Base-by-base conservation (phyloP, 768 basidiomycete genomes). In the Agaricus subrufescens region DNA sequence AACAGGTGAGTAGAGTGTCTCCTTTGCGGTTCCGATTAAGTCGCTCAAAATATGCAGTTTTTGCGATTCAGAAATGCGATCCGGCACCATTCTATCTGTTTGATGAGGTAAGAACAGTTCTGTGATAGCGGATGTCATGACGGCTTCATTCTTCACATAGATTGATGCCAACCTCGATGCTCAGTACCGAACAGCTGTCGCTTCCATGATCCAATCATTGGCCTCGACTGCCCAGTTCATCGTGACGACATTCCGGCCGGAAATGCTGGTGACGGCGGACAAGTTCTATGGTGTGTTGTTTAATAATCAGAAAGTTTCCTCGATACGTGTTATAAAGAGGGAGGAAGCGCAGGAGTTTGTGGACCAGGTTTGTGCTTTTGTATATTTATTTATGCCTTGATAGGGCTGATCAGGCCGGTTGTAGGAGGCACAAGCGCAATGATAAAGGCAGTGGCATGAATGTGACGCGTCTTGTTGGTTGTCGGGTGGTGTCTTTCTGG, bases 31-130 rank as follows among this genome's bases (percentile, higher is more conserved):
- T 50, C 48, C 3, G 25, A 50, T 2, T 8, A 27, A 50, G 29
- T 26, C 26, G n/a, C 58, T 64, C 12, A 63, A 15, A 2, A 26
- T 52, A 38, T 30, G 0, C 65, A 91, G 95, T 99, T 26, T 98
- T 99, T 65, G 94, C 96, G 14, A 98, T 98, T 62, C 97, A 99
- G 72, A 98, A 97, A 71, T 98, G 96, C 67, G 97, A 99, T 65
- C 97, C 97, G 1, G 96, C 97, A 0, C 97, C 97, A 1, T 99
- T 99, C 75, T 98, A 98, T 70, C 79, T 99, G n/a, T 98, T 99
- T 64, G 97, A 99, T 67, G 97, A 98, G 77, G 88, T 87, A 58
- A 25, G 23, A 15, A 37, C 40, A 34, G 10, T 3, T 6, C 15
- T 48, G 12, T 29, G 3, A 6, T 12, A 8, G 40, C 1, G 19